Percentiles rank a stretch among this genome's conserved stretches.
These are phyloP conservation scores for Posidonia oceanica DNA, from an alignment of 116 monocot species.

Conservation along the genomic window DNA sequence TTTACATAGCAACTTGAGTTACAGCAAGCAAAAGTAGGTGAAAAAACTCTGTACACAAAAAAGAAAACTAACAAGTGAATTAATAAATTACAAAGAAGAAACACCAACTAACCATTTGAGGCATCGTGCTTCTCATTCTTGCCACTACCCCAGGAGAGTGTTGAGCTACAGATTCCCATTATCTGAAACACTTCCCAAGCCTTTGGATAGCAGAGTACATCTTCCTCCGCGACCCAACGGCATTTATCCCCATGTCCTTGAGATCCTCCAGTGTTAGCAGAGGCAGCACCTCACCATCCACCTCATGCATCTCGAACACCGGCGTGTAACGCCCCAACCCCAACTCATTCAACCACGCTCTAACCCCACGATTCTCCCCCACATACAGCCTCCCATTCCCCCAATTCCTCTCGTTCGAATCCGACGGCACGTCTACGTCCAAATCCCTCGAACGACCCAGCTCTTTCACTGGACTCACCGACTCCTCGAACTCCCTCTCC, in stretches of 20 bases:
- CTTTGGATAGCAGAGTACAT: slow-evolving; percentile 68
- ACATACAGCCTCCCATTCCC: slow-evolving; percentile 2
- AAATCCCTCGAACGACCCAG: neutral
- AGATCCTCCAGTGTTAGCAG: slow-evolving; percentile 72
- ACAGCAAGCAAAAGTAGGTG: too few species aligned
- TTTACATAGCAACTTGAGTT: too few species aligned
- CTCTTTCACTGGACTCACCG: neutral
- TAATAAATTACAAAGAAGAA: neutral
- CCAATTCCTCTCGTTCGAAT: slow-evolving; percentile 24
- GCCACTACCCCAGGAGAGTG: neutral
- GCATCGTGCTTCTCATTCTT: neutral
- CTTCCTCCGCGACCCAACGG: slow-evolving; percentile 72
- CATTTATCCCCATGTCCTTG: slow-evolving; percentile 81
- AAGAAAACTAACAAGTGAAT: too few species aligned
- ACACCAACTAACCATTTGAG: neutral
- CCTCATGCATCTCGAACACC: slow-evolving; percentile 87
- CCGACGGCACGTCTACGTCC: slow-evolving; percentile 16
- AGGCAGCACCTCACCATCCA: slow-evolving; percentile 73
- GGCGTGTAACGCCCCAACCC: slow-evolving; percentile 58
- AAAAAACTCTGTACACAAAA: too few species aligned
- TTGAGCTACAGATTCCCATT: neutral
- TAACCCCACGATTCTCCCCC: slow-evolving; percentile 25
- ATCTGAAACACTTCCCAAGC: slow-evolving; percentile 21
- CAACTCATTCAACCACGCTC: slow-evolving; percentile 56
- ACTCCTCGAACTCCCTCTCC: neutral